Conservation (phyloP, 2,329 filamentous ascomycete genomes). For the Alternaria viburni region DNA sequence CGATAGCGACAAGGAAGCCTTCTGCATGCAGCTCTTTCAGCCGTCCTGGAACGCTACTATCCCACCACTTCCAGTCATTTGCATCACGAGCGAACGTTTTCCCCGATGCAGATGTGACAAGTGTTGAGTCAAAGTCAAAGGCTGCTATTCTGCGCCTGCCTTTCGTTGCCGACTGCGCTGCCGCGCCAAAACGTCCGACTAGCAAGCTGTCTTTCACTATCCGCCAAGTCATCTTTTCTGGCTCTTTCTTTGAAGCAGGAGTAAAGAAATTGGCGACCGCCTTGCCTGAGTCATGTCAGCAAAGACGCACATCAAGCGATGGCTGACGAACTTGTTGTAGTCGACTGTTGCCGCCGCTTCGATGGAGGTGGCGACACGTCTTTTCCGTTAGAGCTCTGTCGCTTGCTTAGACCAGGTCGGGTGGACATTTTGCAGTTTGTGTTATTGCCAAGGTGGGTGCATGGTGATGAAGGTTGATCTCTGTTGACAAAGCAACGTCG, state of each 20-base stretch:
- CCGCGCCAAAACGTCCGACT: conserved; percentile 72
- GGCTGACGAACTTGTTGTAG: conserved; percentile 59
- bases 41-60: conserved; percentile 69
- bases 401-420: conserved; percentile 37
- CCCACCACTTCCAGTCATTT: conserved; percentile 95
- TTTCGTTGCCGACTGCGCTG: conserved; percentile 33
- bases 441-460: not conserved
- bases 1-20: conserved; percentile 76
- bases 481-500: conserved; percentile 5
- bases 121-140: conserved; percentile 73
- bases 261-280: conserved; percentile 88
- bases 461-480: not conserved
- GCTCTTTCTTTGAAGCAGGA: conserved; percentile 81
- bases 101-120: conserved; percentile 80
- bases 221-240: conserved; percentile 75
- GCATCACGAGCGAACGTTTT: conserved; percentile 75
- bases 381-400: conserved; percentile 48
- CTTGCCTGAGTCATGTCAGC: conserved; percentile 57
- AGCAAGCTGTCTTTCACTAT: conserved; percentile 73
- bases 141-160: conserved; percentile 42
- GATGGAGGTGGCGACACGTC: conserved; percentile 64
- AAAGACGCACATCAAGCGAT: not conserved
- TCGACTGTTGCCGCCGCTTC: conserved; percentile 62
- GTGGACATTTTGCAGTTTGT: conserved; percentile 23
- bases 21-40: conserved; percentile 73